These are phyloP conservation scores for Colletotrichum chrysophilum DNA, from an alignment of 2,329 filamentous ascomycete species.

Conservation along the genomic window DNA sequence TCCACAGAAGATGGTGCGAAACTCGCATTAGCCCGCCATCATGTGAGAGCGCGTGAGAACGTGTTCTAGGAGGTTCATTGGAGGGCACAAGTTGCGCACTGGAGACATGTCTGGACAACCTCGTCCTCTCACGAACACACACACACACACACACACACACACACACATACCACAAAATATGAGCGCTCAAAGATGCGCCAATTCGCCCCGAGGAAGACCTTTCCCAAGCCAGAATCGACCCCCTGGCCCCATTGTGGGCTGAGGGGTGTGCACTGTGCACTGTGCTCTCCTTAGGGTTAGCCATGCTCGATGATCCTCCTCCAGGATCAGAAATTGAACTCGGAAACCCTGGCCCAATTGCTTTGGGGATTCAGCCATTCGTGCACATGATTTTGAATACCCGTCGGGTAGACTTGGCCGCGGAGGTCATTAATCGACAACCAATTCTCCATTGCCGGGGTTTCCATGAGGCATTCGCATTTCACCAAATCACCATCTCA, in stretches of 20 bases:
- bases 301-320: slow-evolving; percentile 16
- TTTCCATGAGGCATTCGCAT: not conserved
- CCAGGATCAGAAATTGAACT: slow-evolving; percentile 20
- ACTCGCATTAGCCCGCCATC: slow-evolving; percentile 21
- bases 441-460: not conserved
- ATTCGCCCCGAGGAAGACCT: not conserved
- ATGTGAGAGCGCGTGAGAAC: slow-evolving; percentile 20
- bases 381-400: not conserved
- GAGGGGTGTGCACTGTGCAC: slow-evolving; percentile 7
- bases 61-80: slow-evolving; percentile 4
- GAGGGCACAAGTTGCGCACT: not conserved
- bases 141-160: not conserved
- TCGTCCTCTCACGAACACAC: not conserved
- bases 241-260: not conserved
- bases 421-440: not conserved
- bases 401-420: slow-evolving; percentile 17
- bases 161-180: not conserved
- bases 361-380: not conserved
- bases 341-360: slow-evolving; percentile 13
- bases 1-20: slow-evolving; percentile 9
- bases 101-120: not conserved
- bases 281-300: slow-evolving; percentile 10
- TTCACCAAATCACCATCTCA: not conserved
- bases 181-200: not conserved
- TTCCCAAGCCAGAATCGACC: not conserved